These are phyloP conservation scores for Pyrenula aspistea DNA, from an alignment of 495 filamentous ascomycete genomes.

Conservation along the genomic window DNA sequence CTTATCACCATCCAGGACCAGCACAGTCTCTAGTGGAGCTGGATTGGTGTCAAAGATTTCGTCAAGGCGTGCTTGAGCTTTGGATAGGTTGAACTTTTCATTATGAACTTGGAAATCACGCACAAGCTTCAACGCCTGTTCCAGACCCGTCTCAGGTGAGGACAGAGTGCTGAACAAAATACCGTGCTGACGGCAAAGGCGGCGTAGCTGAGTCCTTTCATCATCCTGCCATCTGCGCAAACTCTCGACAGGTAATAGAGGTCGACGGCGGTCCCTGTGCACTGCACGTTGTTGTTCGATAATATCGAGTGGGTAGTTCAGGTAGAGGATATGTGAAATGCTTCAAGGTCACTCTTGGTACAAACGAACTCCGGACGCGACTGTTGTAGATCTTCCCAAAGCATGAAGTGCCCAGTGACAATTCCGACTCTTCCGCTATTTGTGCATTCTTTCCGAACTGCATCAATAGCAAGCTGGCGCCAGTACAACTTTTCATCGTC, in stretches of 20 bases:
- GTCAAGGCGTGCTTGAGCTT: constrained; percentile 26
- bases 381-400: constrained; percentile 36
- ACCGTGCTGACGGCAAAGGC: constrained; percentile 29
- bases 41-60: constrained; percentile 13
- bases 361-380: constrained; percentile 12
- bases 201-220: constrained; percentile 35
- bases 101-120: constrained; percentile 27
- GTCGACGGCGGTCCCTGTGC: constrained; percentile 29
- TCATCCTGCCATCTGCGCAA: constrained; percentile 38
- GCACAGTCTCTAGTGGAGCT: constrained; percentile 23
- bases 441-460: constrained; percentile 27
- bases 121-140: constrained; percentile 17
- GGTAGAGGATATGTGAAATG: constrained; percentile 51
- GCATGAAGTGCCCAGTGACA: constrained; percentile 50
- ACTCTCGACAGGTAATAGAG: constrained; percentile 21
- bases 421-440: constrained; percentile 26
- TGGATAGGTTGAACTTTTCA: constrained; percentile 25
- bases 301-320: constrained; percentile 28
- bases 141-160: constrained; percentile 1
- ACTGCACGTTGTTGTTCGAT: constrained; percentile 20
- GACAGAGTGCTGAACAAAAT: constrained; percentile 34
- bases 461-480: constrained; percentile 36
- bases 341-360: constrained; percentile 34
- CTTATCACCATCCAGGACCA: constrained; percentile 48
- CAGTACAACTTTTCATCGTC: constrained; percentile 25